Conservation (phyloP, 208 protist genomes). For the Acanthamoeba triangularis region DNA sequence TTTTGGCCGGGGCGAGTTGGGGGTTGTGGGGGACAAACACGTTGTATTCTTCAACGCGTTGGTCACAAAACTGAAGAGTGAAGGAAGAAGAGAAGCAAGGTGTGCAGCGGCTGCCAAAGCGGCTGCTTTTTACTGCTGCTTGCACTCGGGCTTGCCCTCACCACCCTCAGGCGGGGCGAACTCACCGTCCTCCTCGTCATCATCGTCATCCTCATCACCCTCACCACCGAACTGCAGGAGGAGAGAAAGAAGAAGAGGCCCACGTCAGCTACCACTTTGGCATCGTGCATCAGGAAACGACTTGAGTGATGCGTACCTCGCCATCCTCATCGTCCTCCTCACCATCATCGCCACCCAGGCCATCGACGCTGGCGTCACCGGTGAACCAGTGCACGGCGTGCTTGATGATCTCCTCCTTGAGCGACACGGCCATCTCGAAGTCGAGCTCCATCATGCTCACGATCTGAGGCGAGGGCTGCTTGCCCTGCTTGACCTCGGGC, state of each 20-base stretch:
- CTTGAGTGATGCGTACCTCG: neutral
- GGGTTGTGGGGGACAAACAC: too few relatives aligned
- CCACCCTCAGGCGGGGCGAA: slow-evolving; percentile 18
- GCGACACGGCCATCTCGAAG: slow-evolving; percentile 72
- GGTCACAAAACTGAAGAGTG: neutral
- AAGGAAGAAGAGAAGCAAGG: neutral
- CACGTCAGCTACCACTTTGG: neutral
- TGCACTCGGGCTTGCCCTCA: slow-evolving; percentile 66
- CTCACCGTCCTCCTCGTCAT: slow-evolving; percentile 31
- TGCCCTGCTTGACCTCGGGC: slow-evolving; percentile 62
- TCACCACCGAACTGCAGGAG: neutral
- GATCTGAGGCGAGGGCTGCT: slow-evolving; percentile 1
- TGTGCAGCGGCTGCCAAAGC: neutral
- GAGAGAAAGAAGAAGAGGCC: too few relatives aligned
- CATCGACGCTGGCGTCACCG: slow-evolving; percentile 64
- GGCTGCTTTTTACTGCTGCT: slow-evolving; percentile 42
- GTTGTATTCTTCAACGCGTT: too few relatives aligned
- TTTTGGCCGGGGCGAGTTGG: too few relatives aligned
- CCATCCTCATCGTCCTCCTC: slow-evolving; percentile 63
- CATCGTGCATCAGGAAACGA: neutral
- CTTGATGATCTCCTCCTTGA: slow-evolving; percentile 76
- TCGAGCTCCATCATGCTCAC: slow-evolving; percentile 70
- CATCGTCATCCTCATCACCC: slow-evolving; percentile 71
- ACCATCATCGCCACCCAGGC: neutral
- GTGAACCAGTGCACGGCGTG: slow-evolving; percentile 76